phyloP scores from a whole-genome alignment of 2,329 filamentous ascomycete genomes.

The Rachicladosporium sp. region DNA sequence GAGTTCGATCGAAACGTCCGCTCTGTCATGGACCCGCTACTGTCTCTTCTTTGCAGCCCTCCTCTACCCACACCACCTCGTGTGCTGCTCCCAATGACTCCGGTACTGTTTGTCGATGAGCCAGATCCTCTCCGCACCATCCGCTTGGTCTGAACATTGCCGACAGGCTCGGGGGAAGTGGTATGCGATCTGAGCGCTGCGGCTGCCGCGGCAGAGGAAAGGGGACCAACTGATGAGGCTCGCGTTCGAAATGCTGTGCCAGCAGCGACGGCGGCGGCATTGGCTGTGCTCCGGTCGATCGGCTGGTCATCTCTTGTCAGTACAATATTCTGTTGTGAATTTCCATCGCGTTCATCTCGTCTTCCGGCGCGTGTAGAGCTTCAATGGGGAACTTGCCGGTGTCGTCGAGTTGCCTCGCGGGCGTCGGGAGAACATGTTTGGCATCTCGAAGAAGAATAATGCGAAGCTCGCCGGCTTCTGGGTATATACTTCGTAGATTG shows the following conservation, averaged over 20 bases:
- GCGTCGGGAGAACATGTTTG: conserved; percentile 16
- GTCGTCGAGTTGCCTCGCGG: conserved; percentile 14
- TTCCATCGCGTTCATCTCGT: neutral
- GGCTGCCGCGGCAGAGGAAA: conserved; percentile 78
- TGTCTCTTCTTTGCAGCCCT: conserved; percentile 50
- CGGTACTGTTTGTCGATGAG: conserved; percentile 50
- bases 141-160: conserved; percentile 77
- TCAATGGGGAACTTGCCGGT: conserved; percentile 17
- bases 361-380: too few relatives aligned
- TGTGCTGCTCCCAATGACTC: conserved; percentile 15
- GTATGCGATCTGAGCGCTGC: conserved; percentile 70
- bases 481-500: too few relatives aligned
- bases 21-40: conserved; percentile 74
- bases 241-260: conserved; percentile 65
- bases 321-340: neutral
- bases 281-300: conserved; percentile 53
- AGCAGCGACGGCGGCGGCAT: conserved; percentile 63
- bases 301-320: conserved; percentile 7
- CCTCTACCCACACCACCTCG: conserved; percentile 25
- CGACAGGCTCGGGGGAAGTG: conserved; percentile 65
- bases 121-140: conserved; percentile 61
- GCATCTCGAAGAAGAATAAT: conserved; percentile 8
- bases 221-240: conserved; percentile 48
- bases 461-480: too few relatives aligned
- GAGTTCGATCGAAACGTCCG: conserved; percentile 76